phyloP scores from a whole-genome alignment of 208 protist genomes.

The Leishmania mexicana region DNA sequence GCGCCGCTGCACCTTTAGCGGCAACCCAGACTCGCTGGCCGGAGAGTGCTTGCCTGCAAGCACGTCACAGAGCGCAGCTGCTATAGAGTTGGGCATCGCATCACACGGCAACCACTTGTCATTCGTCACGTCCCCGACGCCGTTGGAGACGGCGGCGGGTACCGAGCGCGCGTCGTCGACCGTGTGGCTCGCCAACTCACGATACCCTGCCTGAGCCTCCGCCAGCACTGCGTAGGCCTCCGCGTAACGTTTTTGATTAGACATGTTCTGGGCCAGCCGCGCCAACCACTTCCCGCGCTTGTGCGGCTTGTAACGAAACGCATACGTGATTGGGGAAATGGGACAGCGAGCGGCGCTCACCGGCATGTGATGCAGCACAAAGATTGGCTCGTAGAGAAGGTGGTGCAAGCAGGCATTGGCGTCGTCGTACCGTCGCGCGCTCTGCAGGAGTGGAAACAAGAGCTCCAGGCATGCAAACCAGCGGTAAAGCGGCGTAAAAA shows the following conservation, averaged over 20 bases:
- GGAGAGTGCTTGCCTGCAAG: constrained; percentile 7
- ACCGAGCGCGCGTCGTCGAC: neutral
- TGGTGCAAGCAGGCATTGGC: constrained; percentile 62
- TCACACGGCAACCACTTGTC: constrained; percentile 6
- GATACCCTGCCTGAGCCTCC: constrained; percentile 41
- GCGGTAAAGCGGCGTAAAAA: constrained; percentile 69
- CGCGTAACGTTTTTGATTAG: constrained; percentile 47
- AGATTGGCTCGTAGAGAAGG: constrained; percentile 65
- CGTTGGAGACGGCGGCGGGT: neutral
- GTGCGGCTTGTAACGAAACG: constrained; percentile 57
- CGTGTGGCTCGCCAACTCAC: constrained; percentile 17
- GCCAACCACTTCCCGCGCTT: constrained; percentile 71
- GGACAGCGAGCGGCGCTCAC: neutral
- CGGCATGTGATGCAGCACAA: constrained; percentile 33
- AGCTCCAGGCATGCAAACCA: constrained; percentile 76
- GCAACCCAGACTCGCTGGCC: constrained; percentile 30
- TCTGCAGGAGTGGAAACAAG: constrained; percentile 60
- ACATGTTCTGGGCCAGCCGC: constrained; percentile 63
- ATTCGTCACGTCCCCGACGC: neutral
- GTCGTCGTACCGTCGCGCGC: constrained; percentile 49
- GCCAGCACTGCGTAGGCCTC: constrained; percentile 57
- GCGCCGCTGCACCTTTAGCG: constrained; percentile 56
- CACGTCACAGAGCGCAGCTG: constrained; percentile 18
- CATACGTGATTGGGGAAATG: constrained; percentile 33
- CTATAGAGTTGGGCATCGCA: constrained; percentile 4